A percentile compares a stretch with the other conserved stretches of the same genome.
phyloP scores from a whole-genome alignment of 805 yeast species.

The Teunomyces pallodes region DNA sequence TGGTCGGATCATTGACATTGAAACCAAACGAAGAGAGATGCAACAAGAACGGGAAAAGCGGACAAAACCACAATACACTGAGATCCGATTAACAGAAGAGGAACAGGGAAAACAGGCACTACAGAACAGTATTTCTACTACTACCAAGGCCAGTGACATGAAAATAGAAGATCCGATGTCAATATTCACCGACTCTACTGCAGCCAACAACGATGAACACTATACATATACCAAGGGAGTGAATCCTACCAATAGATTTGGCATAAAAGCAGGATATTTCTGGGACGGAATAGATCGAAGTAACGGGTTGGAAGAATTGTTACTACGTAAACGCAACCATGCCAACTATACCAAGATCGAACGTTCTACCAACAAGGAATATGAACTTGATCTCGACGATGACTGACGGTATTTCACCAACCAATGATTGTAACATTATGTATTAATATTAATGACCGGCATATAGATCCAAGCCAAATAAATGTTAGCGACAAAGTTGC shows the following conservation, averaged over 20 bases:
- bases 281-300: conserved; percentile 95
- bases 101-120: conserved; percentile 35
- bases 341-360: conserved; percentile 17
- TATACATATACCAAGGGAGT: conserved; percentile 43
- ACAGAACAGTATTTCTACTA: conserved; percentile 21
- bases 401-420: not conserved
- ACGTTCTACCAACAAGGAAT: conserved; percentile 7
- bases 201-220: conserved; percentile 15
- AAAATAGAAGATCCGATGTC: conserved; percentile 61
- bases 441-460: not conserved
- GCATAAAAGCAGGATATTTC: conserved; percentile 70
- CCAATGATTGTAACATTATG: not conserved
- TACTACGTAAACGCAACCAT: conserved; percentile 44
- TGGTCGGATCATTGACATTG: conserved; percentile 53
- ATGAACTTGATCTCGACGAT: conserved; percentile 6
- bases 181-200: conserved; percentile 34
- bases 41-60: conserved; percentile 17
- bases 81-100: conserved; percentile 21
- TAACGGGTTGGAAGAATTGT: conserved; percentile 75
- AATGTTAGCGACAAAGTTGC: not conserved
- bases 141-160: not conserved
- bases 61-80: conserved; percentile 16
- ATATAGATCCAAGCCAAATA: not conserved
- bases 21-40: conserved; percentile 21
- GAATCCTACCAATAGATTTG: conserved; percentile 69